A percentile compares a stretch with the other conserved stretches of the same genome.
phyloP scores from a whole-genome alignment of 1,284 basidiomycete species.

The Hypsizygus ulmarius region DNA sequence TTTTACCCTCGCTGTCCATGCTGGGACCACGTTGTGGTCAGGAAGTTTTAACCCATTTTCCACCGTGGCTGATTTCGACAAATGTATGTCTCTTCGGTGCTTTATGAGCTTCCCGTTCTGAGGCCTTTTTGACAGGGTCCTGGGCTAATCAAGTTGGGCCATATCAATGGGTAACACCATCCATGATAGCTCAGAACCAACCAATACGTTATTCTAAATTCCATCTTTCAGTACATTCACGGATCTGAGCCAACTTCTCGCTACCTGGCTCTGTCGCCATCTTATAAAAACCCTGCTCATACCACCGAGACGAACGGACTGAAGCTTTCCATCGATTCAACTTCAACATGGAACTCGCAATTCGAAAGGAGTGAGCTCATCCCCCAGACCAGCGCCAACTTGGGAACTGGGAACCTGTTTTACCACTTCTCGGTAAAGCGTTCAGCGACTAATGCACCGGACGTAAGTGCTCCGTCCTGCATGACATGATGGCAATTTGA shows the following conservation, averaged over 20 bases:
- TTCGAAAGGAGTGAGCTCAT: slow-evolving; percentile 53
- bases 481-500: not conserved
- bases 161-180: slow-evolving; percentile 52
- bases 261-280: slow-evolving; percentile 51
- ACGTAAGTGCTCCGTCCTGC: slow-evolving; percentile 34
- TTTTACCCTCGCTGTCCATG: slow-evolving; percentile 35
- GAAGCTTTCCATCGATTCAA: slow-evolving; percentile 54
- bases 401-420: slow-evolving; percentile 59
- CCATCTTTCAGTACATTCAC: slow-evolving; percentile 52
- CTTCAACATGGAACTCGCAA: slow-evolving; percentile 52
- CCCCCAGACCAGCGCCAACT: slow-evolving; percentile 55
- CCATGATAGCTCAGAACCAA: not conserved
- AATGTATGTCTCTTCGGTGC: slow-evolving; percentile 38
- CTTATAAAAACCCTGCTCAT: slow-evolving; percentile 62
- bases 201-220: not conserved
- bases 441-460: slow-evolving; percentile 48
- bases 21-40: slow-evolving; percentile 52
- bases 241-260: slow-evolving; percentile 49
- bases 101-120: not conserved
- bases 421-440: slow-evolving; percentile 64
- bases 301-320: slow-evolving; percentile 52
- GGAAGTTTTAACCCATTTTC: slow-evolving; percentile 51
- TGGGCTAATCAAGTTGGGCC: slow-evolving; percentile 55
- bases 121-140: slow-evolving; percentile 41
- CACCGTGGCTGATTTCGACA: slow-evolving; percentile 49